Conservation (phyloP, 2,329 filamentous ascomycete genomes). For the Corynespora cassiicola region DNA sequence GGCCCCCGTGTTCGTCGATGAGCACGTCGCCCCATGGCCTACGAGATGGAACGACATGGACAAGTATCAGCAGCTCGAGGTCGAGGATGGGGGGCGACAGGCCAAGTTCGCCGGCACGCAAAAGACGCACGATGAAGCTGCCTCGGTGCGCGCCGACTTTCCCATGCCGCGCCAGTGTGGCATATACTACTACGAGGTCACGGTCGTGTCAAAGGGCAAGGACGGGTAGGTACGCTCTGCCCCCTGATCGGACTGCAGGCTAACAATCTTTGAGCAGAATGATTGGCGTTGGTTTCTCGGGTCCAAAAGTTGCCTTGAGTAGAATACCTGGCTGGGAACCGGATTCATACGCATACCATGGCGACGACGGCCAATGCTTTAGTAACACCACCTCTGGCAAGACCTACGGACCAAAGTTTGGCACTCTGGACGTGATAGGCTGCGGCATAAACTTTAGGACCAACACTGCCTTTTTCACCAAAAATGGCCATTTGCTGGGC, state of each 20-base stretch:
- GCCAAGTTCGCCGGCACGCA: constrained; percentile 65
- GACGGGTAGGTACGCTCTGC: constrained; percentile 64
- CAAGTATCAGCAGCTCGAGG: constrained; percentile 74
- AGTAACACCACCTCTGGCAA: constrained; percentile 64
- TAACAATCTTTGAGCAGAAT: constrained; percentile 42
- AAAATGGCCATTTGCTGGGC: constrained; percentile 67
- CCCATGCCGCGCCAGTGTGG: constrained; percentile 89
- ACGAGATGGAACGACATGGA: constrained; percentile 83
- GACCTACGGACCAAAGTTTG: constrained; percentile 66
- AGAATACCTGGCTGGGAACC: constrained; percentile 70
- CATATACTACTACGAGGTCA: constrained; percentile 90
- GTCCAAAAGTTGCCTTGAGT: constrained; percentile 64
- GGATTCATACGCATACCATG: constrained; percentile 71
- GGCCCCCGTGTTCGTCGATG: constrained; percentile 64
- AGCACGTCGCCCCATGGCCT: constrained; percentile 74
- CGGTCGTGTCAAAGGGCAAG: constrained; percentile 69
- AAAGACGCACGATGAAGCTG: constrained; percentile 75
- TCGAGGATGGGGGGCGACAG: constrained; percentile 75
- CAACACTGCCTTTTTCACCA: constrained; percentile 69
- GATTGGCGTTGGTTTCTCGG: constrained; percentile 67
- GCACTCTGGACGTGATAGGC: constrained; percentile 65
- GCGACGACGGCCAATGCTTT: constrained; percentile 70
- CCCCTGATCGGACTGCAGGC: constrained; percentile 6
- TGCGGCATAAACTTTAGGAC: constrained; percentile 71
- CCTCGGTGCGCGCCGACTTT: constrained; percentile 80